Base-by-base conservation (phyloP, 306 rosid genomes). In the Vigna hirtella region DNA sequence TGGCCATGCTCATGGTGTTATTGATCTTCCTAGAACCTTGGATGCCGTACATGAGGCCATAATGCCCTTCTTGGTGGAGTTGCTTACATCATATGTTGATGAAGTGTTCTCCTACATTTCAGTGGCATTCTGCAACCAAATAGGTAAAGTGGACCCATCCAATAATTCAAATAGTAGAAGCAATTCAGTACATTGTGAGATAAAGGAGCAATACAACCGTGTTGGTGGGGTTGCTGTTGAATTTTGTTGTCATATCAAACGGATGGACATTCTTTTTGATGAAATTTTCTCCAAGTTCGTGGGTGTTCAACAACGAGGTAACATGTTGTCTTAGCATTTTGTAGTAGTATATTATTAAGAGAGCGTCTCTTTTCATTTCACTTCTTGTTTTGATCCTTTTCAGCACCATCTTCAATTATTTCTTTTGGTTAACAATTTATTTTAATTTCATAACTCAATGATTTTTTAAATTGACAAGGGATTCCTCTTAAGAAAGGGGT, bases 221-320 rank as follows among this genome's bases (percentile, higher is more conserved):
- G 99, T 93, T 76, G 99, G 98, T 86, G 99, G 99, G 76, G 99
- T 95, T 76, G 98, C 99, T 38, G 99, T 95, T 80, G 99, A 95
- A 83, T 95, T 95, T 72, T 95, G 99, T 82, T 95, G 94, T 72
- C 99, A 95, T 83, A 87, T 93, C 90, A 93, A 90, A 85, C 90
- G 96, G 86, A 86, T 93, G 38, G 98, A 95, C 80, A 86, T 95
- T 67, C 97, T 95, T 85, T 95, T 95, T 88, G 98, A 95, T 73
- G 93, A 95, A 81, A 91, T 95, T 81, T 95, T 89, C 92, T 74
- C 90, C 47, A 93, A 92, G 87, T 93, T 95, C 65, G 55, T 84
- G 55, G 90, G 84, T 73, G 93, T 84, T 83, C 88, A 88, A 86
- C 98, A 92, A 76, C 89, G 91, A 95, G 98, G 98, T 95, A 87